Percentiles rank a stretch among this genome's conserved stretches.
These are phyloP conservation scores for Sphagnum magellanicum DNA, from an alignment of 228 moss, liverwort and hornwort species.

Conservation along the genomic window DNA sequence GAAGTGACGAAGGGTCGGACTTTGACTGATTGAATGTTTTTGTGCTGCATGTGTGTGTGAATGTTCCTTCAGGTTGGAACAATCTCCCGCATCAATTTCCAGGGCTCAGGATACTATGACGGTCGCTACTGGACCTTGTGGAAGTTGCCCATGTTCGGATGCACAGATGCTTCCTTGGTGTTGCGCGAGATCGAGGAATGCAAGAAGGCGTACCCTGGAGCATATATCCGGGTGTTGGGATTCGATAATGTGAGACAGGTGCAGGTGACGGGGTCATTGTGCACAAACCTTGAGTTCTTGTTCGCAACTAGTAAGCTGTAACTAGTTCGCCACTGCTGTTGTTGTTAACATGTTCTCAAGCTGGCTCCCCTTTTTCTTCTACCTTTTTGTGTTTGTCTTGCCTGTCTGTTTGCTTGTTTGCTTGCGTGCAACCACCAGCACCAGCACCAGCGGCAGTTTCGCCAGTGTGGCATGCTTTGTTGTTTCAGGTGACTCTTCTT, in stretches of 20 bases:
- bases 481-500: no score
- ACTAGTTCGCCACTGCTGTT: no score
- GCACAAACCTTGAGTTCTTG: constrained; percentile 8
- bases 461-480: no score
- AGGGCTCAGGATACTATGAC: constrained; percentile 43
- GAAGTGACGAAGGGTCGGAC: not conserved
- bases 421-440: no score
- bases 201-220: constrained; percentile 21
- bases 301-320: no score
- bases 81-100: constrained; percentile 1
- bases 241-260: constrained; percentile 45
- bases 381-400: no score
- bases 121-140: constrained; percentile 59
- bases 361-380: no score
- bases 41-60: no score
- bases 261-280: constrained; percentile 32
- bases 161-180: constrained; percentile 22
- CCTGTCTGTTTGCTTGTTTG: no score
- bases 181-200: constrained; percentile 22
- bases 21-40: not conserved
- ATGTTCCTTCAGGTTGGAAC: constrained; percentile 1
- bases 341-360: no score
- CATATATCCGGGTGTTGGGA: constrained; percentile 33
- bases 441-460: no score
- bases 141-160: constrained; percentile 56